These are phyloP conservation scores for Tuber calosporum DNA, from an alignment of 495 filamentous ascomycete genomes.

Conservation along the genomic window DNA sequence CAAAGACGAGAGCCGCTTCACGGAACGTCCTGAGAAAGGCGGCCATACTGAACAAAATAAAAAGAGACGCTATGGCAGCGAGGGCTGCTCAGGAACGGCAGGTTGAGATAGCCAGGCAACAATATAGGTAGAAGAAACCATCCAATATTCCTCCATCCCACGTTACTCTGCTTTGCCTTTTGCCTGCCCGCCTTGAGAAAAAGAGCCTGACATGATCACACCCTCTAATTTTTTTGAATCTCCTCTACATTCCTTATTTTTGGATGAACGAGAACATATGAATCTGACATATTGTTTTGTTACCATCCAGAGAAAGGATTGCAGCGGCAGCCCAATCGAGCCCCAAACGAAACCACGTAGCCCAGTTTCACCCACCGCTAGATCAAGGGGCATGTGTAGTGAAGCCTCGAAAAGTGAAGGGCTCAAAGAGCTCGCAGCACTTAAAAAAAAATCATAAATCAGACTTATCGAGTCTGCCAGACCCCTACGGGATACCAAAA, in stretches of 20 bases:
- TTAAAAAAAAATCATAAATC: conserved; percentile 19
- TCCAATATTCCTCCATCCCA: conserved; percentile 1
- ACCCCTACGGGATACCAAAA: conserved; percentile 38
- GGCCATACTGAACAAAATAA: conserved; percentile 42
- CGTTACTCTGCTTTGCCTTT: conserved; percentile 4
- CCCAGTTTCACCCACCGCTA: conserved; percentile 29
- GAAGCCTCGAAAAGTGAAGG: conserved; percentile 30
- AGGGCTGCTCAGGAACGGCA: conserved; percentile 38
- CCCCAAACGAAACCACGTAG: conserved; percentile 29
- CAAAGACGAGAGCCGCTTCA: conserved; percentile 31
- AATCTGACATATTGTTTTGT: conserved; percentile 10
- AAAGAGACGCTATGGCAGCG: conserved; percentile 38
- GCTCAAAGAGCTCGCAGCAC: conserved; percentile 20
- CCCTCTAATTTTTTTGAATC: background rate
- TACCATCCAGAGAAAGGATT: conserved; percentile 32
- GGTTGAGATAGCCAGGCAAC: conserved; percentile 38
- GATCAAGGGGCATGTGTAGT: conserved; percentile 33
- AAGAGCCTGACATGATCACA: background rate
- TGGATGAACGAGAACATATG: conserved; percentile 6
- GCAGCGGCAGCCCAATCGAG: conserved; percentile 35
- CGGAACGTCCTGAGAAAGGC: conserved; percentile 39
- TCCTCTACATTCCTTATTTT: background rate
- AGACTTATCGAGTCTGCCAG: conserved; percentile 21
- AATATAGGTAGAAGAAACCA: conserved; percentile 35
- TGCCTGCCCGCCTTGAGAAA: background rate